These are phyloP conservation scores for Saccharomyces hybrid DNA, from an alignment of 1,139 yeast species.

Conservation along the genomic window DNA sequence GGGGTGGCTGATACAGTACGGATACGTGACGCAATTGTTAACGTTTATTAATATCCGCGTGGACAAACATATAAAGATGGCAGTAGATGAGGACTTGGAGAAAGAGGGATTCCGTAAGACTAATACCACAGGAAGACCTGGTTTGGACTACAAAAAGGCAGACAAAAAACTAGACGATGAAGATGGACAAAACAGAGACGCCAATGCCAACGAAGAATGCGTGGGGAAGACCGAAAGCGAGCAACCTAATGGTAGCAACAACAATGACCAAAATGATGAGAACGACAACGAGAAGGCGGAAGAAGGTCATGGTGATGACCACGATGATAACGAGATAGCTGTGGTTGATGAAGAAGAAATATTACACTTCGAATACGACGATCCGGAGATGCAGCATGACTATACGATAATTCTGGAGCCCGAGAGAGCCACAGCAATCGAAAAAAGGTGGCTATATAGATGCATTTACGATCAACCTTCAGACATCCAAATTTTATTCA, in stretches of 20 bases:
- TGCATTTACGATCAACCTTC: constrained; percentile 64
- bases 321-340: constrained; percentile 27
- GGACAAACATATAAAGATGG: constrained; percentile 63
- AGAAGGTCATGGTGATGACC: too few species aligned
- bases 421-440: constrained; percentile 73
- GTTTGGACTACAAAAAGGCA: constrained; percentile 18
- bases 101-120: constrained; percentile 42
- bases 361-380: constrained; percentile 25
- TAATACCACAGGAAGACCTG: constrained; percentile 6
- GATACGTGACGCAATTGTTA: constrained; percentile 75
- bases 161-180: constrained; percentile 6
- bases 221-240: background rate
- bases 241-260: background rate
- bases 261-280: constrained; percentile 21
- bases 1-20: constrained; percentile 74
- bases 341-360: constrained; percentile 15
- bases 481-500: constrained; percentile 58
- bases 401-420: constrained; percentile 76
- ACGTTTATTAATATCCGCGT: constrained; percentile 79
- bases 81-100: constrained; percentile 78
- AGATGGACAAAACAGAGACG: constrained; percentile 8
- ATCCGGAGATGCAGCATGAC: constrained; percentile 53
- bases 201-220: background rate
- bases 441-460: constrained; percentile 80
- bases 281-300: background rate